Evolutionary conservation across 768 basidiomycete genomes (phyloP), one percentile per base, ranked within the genome.

Genomic region (Leccinum arenicola): DNA sequence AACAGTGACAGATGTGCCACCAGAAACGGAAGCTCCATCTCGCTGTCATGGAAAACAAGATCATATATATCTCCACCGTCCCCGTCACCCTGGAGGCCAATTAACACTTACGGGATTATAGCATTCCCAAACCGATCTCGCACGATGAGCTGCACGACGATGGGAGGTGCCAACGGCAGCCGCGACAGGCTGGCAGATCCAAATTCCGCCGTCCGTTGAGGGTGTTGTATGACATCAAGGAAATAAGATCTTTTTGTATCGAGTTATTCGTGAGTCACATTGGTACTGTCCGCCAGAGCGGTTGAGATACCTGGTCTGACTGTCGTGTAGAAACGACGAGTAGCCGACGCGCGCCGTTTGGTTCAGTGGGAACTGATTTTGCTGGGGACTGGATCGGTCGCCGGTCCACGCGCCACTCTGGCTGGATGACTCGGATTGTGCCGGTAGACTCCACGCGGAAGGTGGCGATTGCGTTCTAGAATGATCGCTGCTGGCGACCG

Each of bases 171-270:
- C 57, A 96, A 78, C 17, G 94, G 90, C 54, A 94, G 76, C 51
- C 91, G 87, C 59, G 90, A 92, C 54, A 94, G 78, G 57, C 80
- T 85, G 21, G 83, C 82, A 52, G 81, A 76, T 50, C 89, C 88
- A 73, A 93, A 94, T 70, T 91, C 91, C 43, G 94, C 92, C 27
- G 91, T 87, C 61, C 82, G 82, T 62, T 83, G 80, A 10, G 94
- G 94, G 60, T 95, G 88, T 66, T 97, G 94, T 27, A 94, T 82
- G 59, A 95, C 84, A 69, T 91, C 86, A 17, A 97, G 85, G 51
- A 88, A 83, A 71, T 95, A 96, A 1, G 84, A 77, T 73, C 86
- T 86, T 45, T 35, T 45, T 66, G 62, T 58, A 53, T 66, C 50
- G 62, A 57, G 36, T 25, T 27, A 52, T 23, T 49, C 55, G 59